Conservation (phyloP, 768 basidiomycete species). For the Lentinula guzmanii region DNA sequence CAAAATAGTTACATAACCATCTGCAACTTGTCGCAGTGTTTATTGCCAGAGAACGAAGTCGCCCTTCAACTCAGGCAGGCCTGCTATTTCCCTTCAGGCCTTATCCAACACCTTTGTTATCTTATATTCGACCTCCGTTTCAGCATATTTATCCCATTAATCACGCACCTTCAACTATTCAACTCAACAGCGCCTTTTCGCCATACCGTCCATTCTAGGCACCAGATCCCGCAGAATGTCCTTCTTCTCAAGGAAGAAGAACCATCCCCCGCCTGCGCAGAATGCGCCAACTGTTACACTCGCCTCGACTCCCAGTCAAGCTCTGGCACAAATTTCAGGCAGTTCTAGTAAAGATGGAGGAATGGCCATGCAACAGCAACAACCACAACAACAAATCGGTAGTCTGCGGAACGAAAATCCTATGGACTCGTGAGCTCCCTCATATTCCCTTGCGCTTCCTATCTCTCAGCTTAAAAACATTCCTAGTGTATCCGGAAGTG, state of each 20-base stretch:
- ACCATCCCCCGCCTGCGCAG: slow-evolving; percentile 43
- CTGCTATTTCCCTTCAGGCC: not conserved
- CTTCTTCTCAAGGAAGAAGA: slow-evolving; percentile 90
- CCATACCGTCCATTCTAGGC: slow-evolving; percentile 67
- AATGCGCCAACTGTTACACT: slow-evolving; percentile 45
- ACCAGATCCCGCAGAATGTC: slow-evolving; percentile 74
- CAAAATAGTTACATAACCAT: not conserved
- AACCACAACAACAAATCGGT: slow-evolving; percentile 12
- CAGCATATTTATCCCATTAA: not conserved
- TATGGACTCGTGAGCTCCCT: slow-evolving; percentile 28
- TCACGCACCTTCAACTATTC: slow-evolving; percentile 5
- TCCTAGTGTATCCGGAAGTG: slow-evolving; percentile 6
- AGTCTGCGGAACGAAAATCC: slow-evolving; percentile 10
- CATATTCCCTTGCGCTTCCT: not conserved
- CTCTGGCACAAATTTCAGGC: slow-evolving; percentile 51
- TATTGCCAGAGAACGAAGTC: not conserved
- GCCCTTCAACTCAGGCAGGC: slow-evolving; percentile 5
- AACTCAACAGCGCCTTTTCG: slow-evolving; percentile 20
- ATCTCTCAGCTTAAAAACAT: not conserved
- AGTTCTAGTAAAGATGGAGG: slow-evolving; percentile 17
- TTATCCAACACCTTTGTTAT: not conserved
- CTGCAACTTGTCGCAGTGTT: not conserved
- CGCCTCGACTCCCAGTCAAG: slow-evolving; percentile 61
- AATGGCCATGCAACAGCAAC: slow-evolving; percentile 21
- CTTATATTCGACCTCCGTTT: not conserved